Base-by-base conservation (phyloP, 208 protist genomes). In the Acanthamoeba divionensis region DNA sequence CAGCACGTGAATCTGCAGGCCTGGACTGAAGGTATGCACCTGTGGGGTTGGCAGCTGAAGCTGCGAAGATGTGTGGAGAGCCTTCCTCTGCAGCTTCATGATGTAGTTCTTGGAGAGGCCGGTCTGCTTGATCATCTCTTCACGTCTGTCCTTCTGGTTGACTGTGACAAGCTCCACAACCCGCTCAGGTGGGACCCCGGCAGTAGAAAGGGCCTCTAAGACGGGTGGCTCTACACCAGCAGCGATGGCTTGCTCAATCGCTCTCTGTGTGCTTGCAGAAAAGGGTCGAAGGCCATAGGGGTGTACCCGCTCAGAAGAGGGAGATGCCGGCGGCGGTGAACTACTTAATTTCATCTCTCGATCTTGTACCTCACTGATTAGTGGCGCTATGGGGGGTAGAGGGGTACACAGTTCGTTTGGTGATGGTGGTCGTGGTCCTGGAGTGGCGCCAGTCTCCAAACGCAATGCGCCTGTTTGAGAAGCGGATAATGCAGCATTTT, bases 51-150 rank as follows among this genome's bases (percentile, higher is more conserved):
- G 69, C 2, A 80, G 45, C 26, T 80, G 69, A 15, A 80, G 45
- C 45, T 47, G 44, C 13, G 69, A n/a, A 15, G 69, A 80, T 41
- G 69, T 57, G 21, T 33, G 69, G 1, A 80, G 45, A 29, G 45
- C 69, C 7, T 33, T n/a, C 4, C 69, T 41, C 45, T 80, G 69
- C 1, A 57, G n/a, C n/a, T n/a, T n/a, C n/a, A n/a, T n/a, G n/a
- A n/a, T n/a, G n/a, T n/a, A n/a, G n/a, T n/a, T n/a, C 52, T 71
- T 71, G 63, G 63, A 71, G 63, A 71, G 63, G 26, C 63, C 63
- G 1, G 63, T 71, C 29, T 38, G 36, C 3, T 38, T 31, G 4
- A 71, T 71, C 36, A 71, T 71, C 36, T 38, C 63, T 38, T 71
- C 63, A 1, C 63, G 63, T 24, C 47, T 31, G 36, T 71, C 26